phyloP scores from a whole-genome alignment of 2,329 filamentous ascomycete genomes.

The Metarhizium guizhouense region DNA sequence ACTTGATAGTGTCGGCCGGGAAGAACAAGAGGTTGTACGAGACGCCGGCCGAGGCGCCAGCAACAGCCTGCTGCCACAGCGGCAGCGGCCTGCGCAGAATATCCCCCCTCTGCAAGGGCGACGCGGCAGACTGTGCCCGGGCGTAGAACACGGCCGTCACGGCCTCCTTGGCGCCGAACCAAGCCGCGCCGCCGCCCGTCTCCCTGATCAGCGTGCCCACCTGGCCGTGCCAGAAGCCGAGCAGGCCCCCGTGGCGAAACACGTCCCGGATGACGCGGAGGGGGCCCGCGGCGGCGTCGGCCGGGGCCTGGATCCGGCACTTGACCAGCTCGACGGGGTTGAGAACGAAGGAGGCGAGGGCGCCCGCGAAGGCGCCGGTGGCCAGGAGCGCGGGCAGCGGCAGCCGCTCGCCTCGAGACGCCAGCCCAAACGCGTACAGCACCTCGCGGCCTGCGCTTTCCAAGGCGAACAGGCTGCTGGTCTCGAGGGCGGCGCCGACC shows the following conservation, averaged over 20 bases:
- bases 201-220: conserved; percentile 89
- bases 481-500: conserved; percentile 85
- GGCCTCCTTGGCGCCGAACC: conserved; percentile 89
- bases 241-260: conserved; percentile 71
- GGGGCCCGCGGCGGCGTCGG: conserved; percentile 47
- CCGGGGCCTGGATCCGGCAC: conserved; percentile 89
- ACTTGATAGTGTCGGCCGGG: conserved; percentile 95
- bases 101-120: conserved; percentile 13
- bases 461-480: conserved; percentile 86
- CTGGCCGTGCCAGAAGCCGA: conserved; percentile 93
- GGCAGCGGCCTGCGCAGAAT: conserved; percentile 51
- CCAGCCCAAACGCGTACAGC: conserved; percentile 44
- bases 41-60: conserved; percentile 82
- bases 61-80: conserved; percentile 80
- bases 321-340: conserved; percentile 80
- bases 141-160: conserved; percentile 61
- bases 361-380: conserved; percentile 79
- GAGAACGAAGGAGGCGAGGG: conserved; percentile 80
- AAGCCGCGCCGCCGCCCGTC: conserved; percentile 87
- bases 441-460: conserved; percentile 50
- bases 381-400: conserved; percentile 66
- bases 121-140: conserved; percentile 33
- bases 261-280: conserved; percentile 67
- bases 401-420: conserved; percentile 47
- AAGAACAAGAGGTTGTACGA: conserved; percentile 97